Percentiles rank a stretch among this genome's conserved stretches.
phyloP scores from a whole-genome alignment of 768 basidiomycete species.

The Pisolithus tinctorius region DNA sequence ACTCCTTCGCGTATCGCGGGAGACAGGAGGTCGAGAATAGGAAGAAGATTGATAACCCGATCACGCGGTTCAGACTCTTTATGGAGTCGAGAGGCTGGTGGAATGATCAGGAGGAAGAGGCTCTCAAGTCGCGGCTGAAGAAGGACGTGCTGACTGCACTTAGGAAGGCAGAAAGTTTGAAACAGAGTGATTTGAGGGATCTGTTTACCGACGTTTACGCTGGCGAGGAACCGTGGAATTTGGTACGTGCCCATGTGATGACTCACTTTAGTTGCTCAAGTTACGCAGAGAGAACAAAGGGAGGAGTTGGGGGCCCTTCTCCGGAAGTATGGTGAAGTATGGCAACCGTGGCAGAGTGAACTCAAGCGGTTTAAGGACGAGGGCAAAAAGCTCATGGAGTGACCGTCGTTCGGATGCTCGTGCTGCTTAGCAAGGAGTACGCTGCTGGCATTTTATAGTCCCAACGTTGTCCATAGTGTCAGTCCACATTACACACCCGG shows the following conservation, averaged over 20 bases:
- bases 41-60: constrained; percentile 87
- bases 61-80: constrained; percentile 79
- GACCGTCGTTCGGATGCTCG: neutral
- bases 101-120: constrained; percentile 67
- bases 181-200: constrained; percentile 65
- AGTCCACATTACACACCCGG: neutral
- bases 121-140: constrained; percentile 60
- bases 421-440: no score
- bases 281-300: constrained; percentile 68
- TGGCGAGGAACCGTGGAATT: constrained; percentile 77
- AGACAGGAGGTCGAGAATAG: constrained; percentile 88
- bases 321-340: constrained; percentile 79
- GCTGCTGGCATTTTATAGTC: no score
- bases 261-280: neutral
- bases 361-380: constrained; percentile 67
- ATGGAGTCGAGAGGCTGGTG: constrained; percentile 85
- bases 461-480: no score
- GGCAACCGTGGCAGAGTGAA: constrained; percentile 84
- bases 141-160: constrained; percentile 74
- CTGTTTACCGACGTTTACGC: constrained; percentile 86
- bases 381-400: constrained; percentile 50
- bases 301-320: constrained; percentile 68
- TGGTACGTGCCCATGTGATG: constrained; percentile 43
- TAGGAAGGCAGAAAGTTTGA: constrained; percentile 65
- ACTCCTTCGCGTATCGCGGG: constrained; percentile 89